Conservation (phyloP, 2,329 filamentous ascomycete genomes). For the Penicillium capsulatum region DNA sequence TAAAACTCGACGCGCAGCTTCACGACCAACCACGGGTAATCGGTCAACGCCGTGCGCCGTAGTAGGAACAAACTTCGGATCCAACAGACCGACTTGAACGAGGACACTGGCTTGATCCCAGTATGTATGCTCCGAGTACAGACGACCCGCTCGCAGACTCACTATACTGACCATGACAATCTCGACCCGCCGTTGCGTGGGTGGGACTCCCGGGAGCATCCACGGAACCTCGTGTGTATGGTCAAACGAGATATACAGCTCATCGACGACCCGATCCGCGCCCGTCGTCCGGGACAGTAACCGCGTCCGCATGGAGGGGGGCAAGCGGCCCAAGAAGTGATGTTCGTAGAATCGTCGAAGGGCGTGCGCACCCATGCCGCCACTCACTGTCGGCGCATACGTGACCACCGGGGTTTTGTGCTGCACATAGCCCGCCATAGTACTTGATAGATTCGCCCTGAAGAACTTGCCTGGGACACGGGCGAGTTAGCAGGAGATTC, state of each 20-base stretch:
- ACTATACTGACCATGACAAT: conserved; percentile 56
- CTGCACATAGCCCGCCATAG: conserved; percentile 31
- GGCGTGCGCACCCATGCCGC: conserved; percentile 40
- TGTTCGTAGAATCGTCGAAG: conserved; percentile 53
- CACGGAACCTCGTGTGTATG: conserved; percentile 55
- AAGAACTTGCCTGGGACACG: conserved; percentile 35
- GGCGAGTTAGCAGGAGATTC: conserved; percentile 1
- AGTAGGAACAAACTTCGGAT: conserved; percentile 53
- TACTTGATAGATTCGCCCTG: conserved; percentile 25
- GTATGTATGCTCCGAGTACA: conserved; percentile 57
- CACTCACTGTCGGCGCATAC: conserved; percentile 38
- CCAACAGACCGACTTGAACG: conserved; percentile 55
- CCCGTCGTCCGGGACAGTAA: conserved; percentile 57
- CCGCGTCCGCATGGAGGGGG: conserved; percentile 49
- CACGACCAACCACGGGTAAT: conserved; percentile 40
- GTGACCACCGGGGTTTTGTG: conserved; percentile 29
- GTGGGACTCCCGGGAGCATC: conserved; percentile 56
- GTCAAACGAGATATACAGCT: conserved; percentile 54
- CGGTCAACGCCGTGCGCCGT: conserved; percentile 39
- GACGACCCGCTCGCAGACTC: conserved; percentile 49
- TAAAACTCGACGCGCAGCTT: conserved; percentile 39
- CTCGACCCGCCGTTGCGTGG: conserved; percentile 56
- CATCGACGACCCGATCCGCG: conserved; percentile 58
- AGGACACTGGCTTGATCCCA: conserved; percentile 61
- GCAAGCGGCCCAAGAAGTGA: conserved; percentile 53